Percentiles rank a stretch among this genome's conserved stretches.
phyloP scores from a whole-genome alignment of 2,329 filamentous ascomycete species.

The Exophiala xenobiotica region DNA sequence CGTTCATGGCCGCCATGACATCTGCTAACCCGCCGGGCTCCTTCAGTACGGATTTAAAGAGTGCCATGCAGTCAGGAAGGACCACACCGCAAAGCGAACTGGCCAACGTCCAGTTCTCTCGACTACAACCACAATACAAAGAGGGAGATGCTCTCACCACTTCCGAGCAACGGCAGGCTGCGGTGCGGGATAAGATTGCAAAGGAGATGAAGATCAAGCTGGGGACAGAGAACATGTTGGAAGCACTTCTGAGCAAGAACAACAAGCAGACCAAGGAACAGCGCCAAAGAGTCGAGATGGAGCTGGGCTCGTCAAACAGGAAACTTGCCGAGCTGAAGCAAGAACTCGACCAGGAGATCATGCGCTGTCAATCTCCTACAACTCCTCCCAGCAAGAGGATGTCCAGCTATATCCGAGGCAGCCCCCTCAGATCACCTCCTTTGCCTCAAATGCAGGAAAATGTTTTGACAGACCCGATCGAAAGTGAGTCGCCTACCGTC shows the following conservation, averaged over 20 bases:
- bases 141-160: conserved; percentile 62
- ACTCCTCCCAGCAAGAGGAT: conserved; percentile 50
- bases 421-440: conserved; percentile 54
- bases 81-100: conserved; percentile 47
- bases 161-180: conserved; percentile 71
- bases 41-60: conserved; percentile 85
- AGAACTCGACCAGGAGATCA: conserved; percentile 60
- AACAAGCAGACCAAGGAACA: conserved; percentile 92
- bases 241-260: conserved; percentile 91
- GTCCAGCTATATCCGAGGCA: conserved; percentile 58
- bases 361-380: conserved; percentile 55
- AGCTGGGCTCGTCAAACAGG: conserved; percentile 83
- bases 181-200: conserved; percentile 79
- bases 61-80: conserved; percentile 62
- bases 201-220: conserved; percentile 98
- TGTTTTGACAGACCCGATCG: conserved; percentile 60
- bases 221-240: conserved; percentile 95
- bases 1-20: conserved; percentile 59
- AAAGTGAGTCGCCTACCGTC: conserved; percentile 81
- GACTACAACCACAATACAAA: conserved; percentile 34
- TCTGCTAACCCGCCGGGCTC: conserved; percentile 68
- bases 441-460: conserved; percentile 50
- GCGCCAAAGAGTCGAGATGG: conserved; percentile 74
- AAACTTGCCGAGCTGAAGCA: conserved; percentile 61
- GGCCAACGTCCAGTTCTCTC: conserved; percentile 10